A percentile compares a stretch with the other conserved stretches of the same genome.
These are phyloP conservation scores for Leptographium flavum DNA, from an alignment of 2,329 filamentous ascomycete species.

Conservation along the genomic window DNA sequence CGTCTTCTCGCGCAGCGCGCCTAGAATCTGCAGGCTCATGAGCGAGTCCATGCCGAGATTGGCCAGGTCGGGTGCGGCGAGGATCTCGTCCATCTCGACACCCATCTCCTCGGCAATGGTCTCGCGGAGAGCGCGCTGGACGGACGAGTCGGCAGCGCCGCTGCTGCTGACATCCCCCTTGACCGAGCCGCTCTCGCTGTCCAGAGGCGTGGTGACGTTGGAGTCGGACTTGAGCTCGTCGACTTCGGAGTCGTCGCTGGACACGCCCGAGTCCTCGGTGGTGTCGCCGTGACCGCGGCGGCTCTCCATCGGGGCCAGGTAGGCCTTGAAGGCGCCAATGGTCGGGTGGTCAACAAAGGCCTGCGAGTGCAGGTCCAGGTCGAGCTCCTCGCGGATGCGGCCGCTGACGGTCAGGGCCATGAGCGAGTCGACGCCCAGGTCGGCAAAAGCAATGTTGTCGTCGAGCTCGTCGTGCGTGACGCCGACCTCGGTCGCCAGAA, in stretches of 20 bases:
- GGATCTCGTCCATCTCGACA: constrained; percentile 50
- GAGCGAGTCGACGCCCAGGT: constrained; percentile 48
- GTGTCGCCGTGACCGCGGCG: constrained; percentile 10
- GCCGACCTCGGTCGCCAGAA: constrained; percentile 42
- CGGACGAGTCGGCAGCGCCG: constrained; percentile 20
- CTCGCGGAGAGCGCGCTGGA: constrained; percentile 41
- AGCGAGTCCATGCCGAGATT: constrained; percentile 45
- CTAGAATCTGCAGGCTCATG: constrained; percentile 41
- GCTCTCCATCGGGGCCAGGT: constrained; percentile 24
- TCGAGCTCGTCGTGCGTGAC: constrained; percentile 38
- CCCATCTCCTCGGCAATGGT: constrained; percentile 61
- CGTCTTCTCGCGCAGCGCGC: constrained; percentile 38
- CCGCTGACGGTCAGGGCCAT: constrained; percentile 44
- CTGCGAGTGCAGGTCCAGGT: constrained; percentile 36
- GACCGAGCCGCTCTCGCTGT: constrained; percentile 33
- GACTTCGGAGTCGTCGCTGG: constrained; percentile 27
- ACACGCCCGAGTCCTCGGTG: constrained; percentile 18
- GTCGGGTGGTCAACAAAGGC: constrained; percentile 40
- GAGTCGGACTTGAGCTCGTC: constrained; percentile 33
- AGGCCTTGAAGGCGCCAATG: constrained; percentile 36
- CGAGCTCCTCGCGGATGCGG: constrained; percentile 42
- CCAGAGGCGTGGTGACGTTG: constrained; percentile 35
- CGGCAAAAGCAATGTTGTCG: constrained; percentile 40
- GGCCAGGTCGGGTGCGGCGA: constrained; percentile 38
- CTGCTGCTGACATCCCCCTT: constrained; percentile 23